A percentile compares a stretch with the other conserved stretches of the same genome.
phyloP scores from a whole-genome alignment of 2,329 filamentous ascomycete genomes.

The Alternaria solani region DNA sequence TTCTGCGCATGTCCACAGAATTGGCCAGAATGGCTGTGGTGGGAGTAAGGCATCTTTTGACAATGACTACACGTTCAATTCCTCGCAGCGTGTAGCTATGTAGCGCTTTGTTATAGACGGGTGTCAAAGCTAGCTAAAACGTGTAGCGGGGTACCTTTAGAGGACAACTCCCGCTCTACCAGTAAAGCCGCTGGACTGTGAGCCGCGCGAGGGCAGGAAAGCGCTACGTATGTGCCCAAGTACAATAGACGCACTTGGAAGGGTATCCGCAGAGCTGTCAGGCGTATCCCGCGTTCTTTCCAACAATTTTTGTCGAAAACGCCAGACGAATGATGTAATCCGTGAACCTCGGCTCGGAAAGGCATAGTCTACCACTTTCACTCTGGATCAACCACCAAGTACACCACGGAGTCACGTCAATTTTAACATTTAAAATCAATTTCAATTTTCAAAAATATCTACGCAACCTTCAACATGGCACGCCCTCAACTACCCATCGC shows the following conservation, averaged over 20 bases:
- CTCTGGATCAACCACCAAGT: not conserved
- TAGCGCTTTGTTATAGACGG: not conserved
- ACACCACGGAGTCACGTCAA: not conserved
- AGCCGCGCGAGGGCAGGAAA: not conserved
- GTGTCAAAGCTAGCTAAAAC: not conserved
- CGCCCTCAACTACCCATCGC: not conserved
- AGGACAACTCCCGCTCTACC: not conserved
- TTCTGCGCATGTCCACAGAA: slow-evolving; percentile 91
- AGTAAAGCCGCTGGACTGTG: not conserved
- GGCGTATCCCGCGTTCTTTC: not conserved
- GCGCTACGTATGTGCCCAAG: not conserved
- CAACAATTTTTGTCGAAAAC: not conserved
- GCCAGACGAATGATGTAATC: slow-evolving; percentile 9
- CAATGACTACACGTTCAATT: not conserved
- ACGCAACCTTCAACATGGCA: slow-evolving; percentile 15
- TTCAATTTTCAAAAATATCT: not conserved
- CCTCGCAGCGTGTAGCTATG: not conserved
- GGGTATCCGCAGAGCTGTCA: not conserved
- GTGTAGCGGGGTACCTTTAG: not conserved
- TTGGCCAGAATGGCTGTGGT: slow-evolving; percentile 97
- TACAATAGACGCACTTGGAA: not conserved
- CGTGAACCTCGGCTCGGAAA: not conserved
- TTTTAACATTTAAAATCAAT: not conserved
- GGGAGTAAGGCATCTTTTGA: slow-evolving; percentile 86
- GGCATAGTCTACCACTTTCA: slow-evolving; percentile 5